Conservation (phyloP, 2,329 filamentous ascomycete genomes). For the Pleomassaria siparia region DNA sequence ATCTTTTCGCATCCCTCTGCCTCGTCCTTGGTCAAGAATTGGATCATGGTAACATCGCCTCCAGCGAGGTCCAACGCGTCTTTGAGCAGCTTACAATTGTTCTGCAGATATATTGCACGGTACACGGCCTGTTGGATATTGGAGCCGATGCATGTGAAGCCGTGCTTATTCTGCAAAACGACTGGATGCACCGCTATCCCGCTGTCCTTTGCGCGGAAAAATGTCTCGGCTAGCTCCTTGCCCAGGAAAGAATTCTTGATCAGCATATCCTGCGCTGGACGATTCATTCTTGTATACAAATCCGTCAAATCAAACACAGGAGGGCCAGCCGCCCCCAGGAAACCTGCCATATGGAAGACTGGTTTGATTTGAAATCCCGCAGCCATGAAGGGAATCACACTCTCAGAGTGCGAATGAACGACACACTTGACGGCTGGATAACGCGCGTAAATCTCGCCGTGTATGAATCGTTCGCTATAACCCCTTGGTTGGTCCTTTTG, state of each 20-base stretch:
- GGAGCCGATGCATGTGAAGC: conserved; percentile 44
- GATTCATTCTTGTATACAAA: conserved; percentile 18
- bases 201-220: background rate
- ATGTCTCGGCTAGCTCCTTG: conserved; percentile 19
- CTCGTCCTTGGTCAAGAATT: conserved; percentile 39
- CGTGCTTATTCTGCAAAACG: conserved; percentile 47
- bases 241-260: conserved; percentile 27
- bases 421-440: conserved; percentile 45
- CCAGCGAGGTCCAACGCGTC: conserved; percentile 32
- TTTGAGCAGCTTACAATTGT: conserved; percentile 37
- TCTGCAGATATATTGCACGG: conserved; percentile 44
- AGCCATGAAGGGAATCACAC: conserved; percentile 44
- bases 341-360: conserved; percentile 45
- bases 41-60: conserved; percentile 26
- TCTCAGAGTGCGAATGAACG: conserved; percentile 45
- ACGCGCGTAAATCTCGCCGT: conserved; percentile 42
- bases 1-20: conserved; percentile 39
- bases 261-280: conserved; percentile 27
- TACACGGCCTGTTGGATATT: conserved; percentile 47
- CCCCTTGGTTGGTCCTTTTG: conserved; percentile 40
- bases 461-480: conserved; percentile 49
- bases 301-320: conserved; percentile 23
- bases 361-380: conserved; percentile 35
- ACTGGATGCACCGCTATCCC: conserved; percentile 22
- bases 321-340: conserved; percentile 30